These are phyloP conservation scores for Hygrophila difformis DNA, from an alignment of 257 asterid species.

Conservation along the genomic window DNA sequence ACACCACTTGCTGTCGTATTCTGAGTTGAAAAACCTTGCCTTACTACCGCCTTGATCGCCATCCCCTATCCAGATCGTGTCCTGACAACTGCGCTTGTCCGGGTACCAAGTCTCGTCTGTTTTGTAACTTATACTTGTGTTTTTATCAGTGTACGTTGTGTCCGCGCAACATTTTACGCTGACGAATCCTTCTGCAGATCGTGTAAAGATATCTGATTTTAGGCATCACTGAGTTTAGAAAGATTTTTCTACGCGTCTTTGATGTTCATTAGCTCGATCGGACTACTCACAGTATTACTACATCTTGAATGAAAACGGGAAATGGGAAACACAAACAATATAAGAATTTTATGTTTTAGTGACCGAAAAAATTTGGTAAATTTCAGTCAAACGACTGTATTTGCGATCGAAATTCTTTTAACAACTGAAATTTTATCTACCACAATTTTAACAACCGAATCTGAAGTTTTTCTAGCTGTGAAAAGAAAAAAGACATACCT, in stretches of 20 bases:
- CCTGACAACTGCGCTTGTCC: constrained; percentile 28
- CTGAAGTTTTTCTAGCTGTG: no score
- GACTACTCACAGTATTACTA: no score
- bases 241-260: no score
- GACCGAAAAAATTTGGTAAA: no score
- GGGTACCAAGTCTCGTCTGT: constrained; percentile 33
- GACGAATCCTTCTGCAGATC: constrained; percentile 32
- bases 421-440: no score
- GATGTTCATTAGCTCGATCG: no score
- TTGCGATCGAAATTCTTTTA: no score
- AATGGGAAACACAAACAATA: no score
- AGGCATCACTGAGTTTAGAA: background rate
- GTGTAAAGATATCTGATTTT: background rate
- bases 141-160: constrained; percentile 16
- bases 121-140: constrained; percentile 28
- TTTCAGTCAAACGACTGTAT: no score
- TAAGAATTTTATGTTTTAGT: no score
- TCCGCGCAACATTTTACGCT: constrained; percentile 42
- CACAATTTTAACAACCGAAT: no score
- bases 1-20: constrained; percentile 40
- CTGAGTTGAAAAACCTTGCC: constrained; percentile 31
- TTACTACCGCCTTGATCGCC: constrained; percentile 16
- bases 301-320: no score
- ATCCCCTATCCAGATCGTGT: constrained; percentile 21
- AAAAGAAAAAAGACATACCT: constrained; percentile 35